phyloP scores from a whole-genome alignment of 805 yeast genomes.

The Nakazawaea wickerhamii region DNA sequence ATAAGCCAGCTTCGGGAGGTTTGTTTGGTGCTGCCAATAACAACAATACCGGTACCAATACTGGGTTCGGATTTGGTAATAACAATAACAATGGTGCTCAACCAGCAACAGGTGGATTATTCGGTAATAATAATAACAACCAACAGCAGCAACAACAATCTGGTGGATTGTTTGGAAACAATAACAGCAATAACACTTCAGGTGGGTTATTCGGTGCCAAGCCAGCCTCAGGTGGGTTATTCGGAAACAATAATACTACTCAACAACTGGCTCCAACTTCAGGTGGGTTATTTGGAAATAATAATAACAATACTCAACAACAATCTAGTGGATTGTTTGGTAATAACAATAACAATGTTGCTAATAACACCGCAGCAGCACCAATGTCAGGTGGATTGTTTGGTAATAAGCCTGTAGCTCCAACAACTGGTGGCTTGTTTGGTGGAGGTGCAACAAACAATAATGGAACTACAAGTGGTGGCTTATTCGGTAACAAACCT shows the following conservation, averaged over 20 bases:
- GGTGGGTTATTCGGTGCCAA: conserved; percentile 32
- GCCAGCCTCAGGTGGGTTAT: conserved; percentile 18
- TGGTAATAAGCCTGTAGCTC: conserved; percentile 25
- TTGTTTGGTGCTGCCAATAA: conserved; percentile 25
- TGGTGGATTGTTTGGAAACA: conserved; percentile 17
- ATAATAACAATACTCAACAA: conserved; percentile 16
- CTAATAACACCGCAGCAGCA: conserved; percentile 18
- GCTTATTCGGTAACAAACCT: conserved; percentile 22
- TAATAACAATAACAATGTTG: conserved; percentile 21
- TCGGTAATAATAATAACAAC: conserved; percentile 29
- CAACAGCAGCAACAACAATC: conserved; percentile 8
- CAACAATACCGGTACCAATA: conserved; percentile 9
- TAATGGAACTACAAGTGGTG: conserved; percentile 20
- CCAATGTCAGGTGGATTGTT: conserved; percentile 37
- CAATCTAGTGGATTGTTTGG: conserved; percentile 18
- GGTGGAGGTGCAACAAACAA: conserved; percentile 16
- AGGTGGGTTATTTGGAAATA: conserved; percentile 41
- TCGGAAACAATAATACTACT: conserved; percentile 21
- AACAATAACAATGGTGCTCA: conserved; percentile 18
- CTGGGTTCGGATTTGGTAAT: conserved; percentile 19
- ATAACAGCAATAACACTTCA: conserved; percentile 18
- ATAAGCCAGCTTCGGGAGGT: conserved; percentile 14
- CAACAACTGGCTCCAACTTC: conserved; percentile 19
- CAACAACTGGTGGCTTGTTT: conserved; percentile 14
- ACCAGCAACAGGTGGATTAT: conserved; percentile 25